These are phyloP conservation scores for Pisolithus thermaeus DNA, from an alignment of 1,284 basidiomycete species.

Conservation along the genomic window DNA sequence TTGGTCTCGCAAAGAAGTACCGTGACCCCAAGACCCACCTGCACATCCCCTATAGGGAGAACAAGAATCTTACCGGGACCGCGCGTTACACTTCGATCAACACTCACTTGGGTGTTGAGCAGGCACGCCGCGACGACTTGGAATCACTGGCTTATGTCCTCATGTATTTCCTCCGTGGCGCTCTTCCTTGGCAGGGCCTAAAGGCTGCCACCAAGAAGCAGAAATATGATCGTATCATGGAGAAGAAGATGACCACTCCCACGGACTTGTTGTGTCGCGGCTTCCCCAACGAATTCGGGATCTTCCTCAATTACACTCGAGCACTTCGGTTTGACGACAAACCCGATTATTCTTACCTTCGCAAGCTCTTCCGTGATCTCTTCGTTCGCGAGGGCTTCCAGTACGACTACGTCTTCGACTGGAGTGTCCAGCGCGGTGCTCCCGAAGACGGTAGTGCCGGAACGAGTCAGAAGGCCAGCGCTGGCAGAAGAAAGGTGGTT, in stretches of 20 bases:
- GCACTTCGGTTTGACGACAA: constrained; percentile 98
- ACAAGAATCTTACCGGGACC: constrained; percentile 99
- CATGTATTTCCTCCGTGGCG: constrained; percentile 97
- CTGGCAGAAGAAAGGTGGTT: constrained; percentile 66
- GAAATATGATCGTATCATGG: constrained; percentile 99
- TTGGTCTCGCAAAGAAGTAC: constrained; percentile 99
- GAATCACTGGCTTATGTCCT: constrained; percentile 95
- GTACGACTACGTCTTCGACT: constrained; percentile 98
- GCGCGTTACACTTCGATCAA: constrained; percentile 99
- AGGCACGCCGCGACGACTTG: constrained; percentile 92
- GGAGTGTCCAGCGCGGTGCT: constrained; percentile 82
- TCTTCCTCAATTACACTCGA: constrained; percentile 96
- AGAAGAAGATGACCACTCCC: constrained; percentile 99
- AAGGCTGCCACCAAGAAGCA: constrained; percentile 99
- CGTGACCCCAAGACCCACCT: constrained; percentile 99
- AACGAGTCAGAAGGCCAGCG: constrained; percentile 52
- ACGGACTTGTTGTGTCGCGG: constrained; percentile 94
- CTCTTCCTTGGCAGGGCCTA: constrained; percentile 95
- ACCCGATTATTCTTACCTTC: constrained; percentile 95
- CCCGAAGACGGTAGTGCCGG: constrained; percentile 58
- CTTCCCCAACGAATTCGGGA: constrained; percentile 96
- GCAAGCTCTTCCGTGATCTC: constrained; percentile 96
- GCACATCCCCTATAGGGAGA: constrained; percentile 99
- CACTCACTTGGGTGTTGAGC: constrained; percentile 96
- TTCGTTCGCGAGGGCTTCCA: constrained; percentile 97